Base-by-base conservation (phyloP, 805 yeast genomes). In the Kodamaea leandrae region DNA sequence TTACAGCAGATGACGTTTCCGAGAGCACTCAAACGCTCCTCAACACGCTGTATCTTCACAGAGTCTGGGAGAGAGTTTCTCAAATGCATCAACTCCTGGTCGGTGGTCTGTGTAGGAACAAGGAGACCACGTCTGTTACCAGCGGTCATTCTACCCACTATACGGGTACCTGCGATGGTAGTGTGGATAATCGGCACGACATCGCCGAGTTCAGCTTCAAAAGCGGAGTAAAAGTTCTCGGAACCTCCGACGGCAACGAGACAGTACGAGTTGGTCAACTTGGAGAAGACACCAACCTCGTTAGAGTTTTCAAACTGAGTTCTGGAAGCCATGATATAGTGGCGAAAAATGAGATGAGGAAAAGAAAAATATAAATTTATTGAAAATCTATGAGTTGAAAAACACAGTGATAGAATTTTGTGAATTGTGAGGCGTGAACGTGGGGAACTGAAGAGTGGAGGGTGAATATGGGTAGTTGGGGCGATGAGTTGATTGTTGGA, bases 1-100 rank as follows among this genome's bases (percentile, higher is more conserved):
- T 93, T 93, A 71, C 98, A 91, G 69, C 98, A 91, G 58, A 93
- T 89, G 48, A 93, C 99, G 56, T 93, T 93, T 56, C 99, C 99
- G 51, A 93, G 72, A 10, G 99, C 99, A 39, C 96, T 86, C 49
- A 93, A 74, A 62, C 99, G 82, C 72, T 93, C 99, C 69, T 93
- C 99, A 28, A 95, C 96, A 65, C 99, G 81, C 71, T 93, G 99
- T 56, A 93, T 89, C 68, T 86, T 90, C 52, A 93, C 96, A 38
- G 82, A 67, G 58, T 93, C 99, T 12, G 99, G 99, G 54, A 93
- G 78, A 50, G 95, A 82, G 72, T 93, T 93, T 78, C 99, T 81
- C 59, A 93, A 71, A 68, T 93, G 99, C 83, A 89, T 93, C 52
- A 93, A 79, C 68, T 93, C 99, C 68, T 93, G 98, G 67, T 93